phyloP scores from a whole-genome alignment of 2,329 filamentous ascomycete genomes.

The Hypoxylon sp. region DNA sequence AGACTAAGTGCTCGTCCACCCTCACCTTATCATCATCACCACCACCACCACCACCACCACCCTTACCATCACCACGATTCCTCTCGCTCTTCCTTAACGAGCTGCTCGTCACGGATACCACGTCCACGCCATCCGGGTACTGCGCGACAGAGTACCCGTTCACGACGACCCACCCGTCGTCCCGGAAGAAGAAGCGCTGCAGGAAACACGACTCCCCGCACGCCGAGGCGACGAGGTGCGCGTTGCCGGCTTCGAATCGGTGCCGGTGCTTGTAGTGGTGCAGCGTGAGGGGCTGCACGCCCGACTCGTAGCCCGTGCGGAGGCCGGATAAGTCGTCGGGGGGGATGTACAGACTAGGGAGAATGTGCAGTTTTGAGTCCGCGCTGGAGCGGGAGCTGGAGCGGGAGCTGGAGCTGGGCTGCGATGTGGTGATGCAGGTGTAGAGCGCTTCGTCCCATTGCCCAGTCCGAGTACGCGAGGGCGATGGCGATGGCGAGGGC shows the following conservation, averaged over 20 bases:
- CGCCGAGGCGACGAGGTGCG: slow-evolving; percentile 60
- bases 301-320: slow-evolving; percentile 57
- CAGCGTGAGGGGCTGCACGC: slow-evolving; percentile 59
- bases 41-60: not conserved
- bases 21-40: not conserved
- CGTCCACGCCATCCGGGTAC: slow-evolving; percentile 58
- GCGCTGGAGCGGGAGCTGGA: slow-evolving; percentile 32
- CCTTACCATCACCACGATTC: not conserved
- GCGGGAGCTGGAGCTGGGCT: no score
- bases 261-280: slow-evolving; percentile 60
- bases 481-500: slow-evolving; percentile 19
- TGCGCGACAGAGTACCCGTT: slow-evolving; percentile 64
- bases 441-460: slow-evolving; percentile 62
- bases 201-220: slow-evolving; percentile 65
- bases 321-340: slow-evolving; percentile 53
- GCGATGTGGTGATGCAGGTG: slow-evolving; percentile 56
- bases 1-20: slow-evolving; percentile 51
- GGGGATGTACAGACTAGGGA: slow-evolving; percentile 62
- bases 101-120: slow-evolving; percentile 23
- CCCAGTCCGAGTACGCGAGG: slow-evolving; percentile 36
- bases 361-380: slow-evolving; percentile 58
- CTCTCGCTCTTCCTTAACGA: slow-evolving; percentile 21
- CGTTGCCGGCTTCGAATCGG: slow-evolving; percentile 58
- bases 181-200: slow-evolving; percentile 61
- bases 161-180: slow-evolving; percentile 64